phyloP scores from a whole-genome alignment of 805 yeast genomes.

The Pichia gijzeniarum region DNA sequence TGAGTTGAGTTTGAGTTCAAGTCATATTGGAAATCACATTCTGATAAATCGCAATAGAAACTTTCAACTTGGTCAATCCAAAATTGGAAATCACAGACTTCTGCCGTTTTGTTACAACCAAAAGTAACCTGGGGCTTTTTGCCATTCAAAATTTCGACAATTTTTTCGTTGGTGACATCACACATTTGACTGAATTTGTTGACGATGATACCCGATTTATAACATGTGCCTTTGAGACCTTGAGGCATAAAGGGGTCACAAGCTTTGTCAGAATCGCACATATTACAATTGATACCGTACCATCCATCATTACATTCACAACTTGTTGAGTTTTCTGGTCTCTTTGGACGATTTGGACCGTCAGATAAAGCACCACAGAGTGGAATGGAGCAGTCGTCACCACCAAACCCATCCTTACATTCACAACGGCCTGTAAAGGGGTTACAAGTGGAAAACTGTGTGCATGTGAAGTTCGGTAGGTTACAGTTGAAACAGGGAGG shows the following conservation, averaged over 20 bases:
- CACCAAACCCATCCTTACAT: slow-evolving; percentile 90
- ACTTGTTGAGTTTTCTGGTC: slow-evolving; percentile 40
- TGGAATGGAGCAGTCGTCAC: slow-evolving; percentile 85
- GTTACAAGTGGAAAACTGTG: slow-evolving; percentile 87
- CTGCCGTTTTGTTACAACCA: slow-evolving; percentile 66
- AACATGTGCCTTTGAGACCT: slow-evolving; percentile 78
- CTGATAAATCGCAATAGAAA: slow-evolving; percentile 76
- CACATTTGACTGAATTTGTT: slow-evolving; percentile 84
- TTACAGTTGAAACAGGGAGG: slow-evolving; percentile 96
- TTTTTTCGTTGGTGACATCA: slow-evolving; percentile 86
- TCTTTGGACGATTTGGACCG: slow-evolving; percentile 58
- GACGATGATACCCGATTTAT: slow-evolving; percentile 76
- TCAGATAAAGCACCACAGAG: slow-evolving; percentile 74
- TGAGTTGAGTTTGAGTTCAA: slow-evolving; percentile 57
- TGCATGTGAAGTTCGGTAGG: slow-evolving; percentile 82
- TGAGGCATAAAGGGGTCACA: slow-evolving; percentile 89
- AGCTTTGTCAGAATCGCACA: slow-evolving; percentile 65
- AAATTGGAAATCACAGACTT: slow-evolving; percentile 80
- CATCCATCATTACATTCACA: slow-evolving; percentile 85
- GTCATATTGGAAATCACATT: slow-evolving; percentile 69
- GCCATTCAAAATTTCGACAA: slow-evolving; percentile 72
- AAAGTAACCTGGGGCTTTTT: slow-evolving; percentile 88
- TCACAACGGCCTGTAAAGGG: slow-evolving; percentile 86
- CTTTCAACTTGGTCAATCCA: slow-evolving; percentile 92
- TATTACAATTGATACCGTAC: slow-evolving; percentile 90